A percentile compares a stretch with the other conserved stretches of the same genome.
These are phyloP conservation scores for Phyllosticta capitalensis DNA, from an alignment of 2,329 filamentous ascomycete genomes.

Conservation along the genomic window DNA sequence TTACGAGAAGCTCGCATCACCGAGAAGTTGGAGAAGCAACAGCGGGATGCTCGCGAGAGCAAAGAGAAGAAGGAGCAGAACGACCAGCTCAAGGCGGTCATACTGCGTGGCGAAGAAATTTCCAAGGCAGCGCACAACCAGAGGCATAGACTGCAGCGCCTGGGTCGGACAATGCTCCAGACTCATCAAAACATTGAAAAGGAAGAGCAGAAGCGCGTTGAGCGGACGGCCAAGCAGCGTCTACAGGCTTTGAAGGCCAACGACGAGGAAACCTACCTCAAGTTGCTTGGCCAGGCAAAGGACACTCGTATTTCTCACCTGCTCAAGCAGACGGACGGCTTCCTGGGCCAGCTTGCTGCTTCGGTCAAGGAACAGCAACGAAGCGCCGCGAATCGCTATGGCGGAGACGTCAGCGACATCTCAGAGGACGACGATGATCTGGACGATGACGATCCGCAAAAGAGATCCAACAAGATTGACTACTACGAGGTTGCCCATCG, in stretches of 20 bases:
- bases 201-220: constrained; percentile 97
- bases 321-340: constrained; percentile 92
- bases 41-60: constrained; percentile 88
- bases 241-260: constrained; percentile 96
- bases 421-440: constrained; percentile 55
- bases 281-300: constrained; percentile 95
- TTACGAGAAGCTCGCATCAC: constrained; percentile 92
- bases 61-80: constrained; percentile 96
- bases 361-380: constrained; percentile 94
- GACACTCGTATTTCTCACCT: constrained; percentile 98
- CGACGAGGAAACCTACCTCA: constrained; percentile 98
- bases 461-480: constrained; percentile 72
- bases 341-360: constrained; percentile 87
- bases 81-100: constrained; percentile 82
- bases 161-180: constrained; percentile 77
- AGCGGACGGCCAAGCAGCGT: constrained; percentile 98
- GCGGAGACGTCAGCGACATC: constrained; percentile 48
- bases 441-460: constrained; percentile 59
- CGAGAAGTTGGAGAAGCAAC: constrained; percentile 98
- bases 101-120: constrained; percentile 72
- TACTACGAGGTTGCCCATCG: constrained; percentile 98
- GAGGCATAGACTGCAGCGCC: constrained; percentile 68
- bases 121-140: constrained; percentile 57
- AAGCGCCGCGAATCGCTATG: constrained; percentile 68
- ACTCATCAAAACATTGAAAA: constrained; percentile 97